These are phyloP conservation scores for Tothia fuscella DNA, from an alignment of 2,329 filamentous ascomycete species.

Conservation along the genomic window DNA sequence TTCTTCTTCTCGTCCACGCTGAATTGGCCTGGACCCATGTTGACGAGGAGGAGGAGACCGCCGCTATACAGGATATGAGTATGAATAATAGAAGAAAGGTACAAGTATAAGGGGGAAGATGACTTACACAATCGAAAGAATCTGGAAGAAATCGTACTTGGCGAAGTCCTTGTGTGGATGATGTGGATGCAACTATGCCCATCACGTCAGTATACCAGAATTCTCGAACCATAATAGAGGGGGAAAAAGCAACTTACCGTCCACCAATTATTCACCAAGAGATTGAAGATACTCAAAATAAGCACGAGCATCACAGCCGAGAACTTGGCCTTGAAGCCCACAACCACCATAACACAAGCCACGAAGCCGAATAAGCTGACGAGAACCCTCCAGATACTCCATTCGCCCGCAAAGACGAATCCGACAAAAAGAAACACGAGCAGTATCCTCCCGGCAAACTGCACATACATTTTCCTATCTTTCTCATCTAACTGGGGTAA, in stretches of 20 bases:
- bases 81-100: slow-evolving; percentile 9
- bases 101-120: slow-evolving; percentile 8
- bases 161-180: slow-evolving; percentile 99
- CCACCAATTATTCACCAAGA: slow-evolving; percentile 99
- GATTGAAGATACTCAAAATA: slow-evolving; percentile 90
- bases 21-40: slow-evolving; percentile 96
- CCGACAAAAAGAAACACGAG: slow-evolving; percentile 96
- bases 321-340: slow-evolving; percentile 99
- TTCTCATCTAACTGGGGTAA: slow-evolving; percentile 93
- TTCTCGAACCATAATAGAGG: not conserved
- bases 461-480: slow-evolving; percentile 99
- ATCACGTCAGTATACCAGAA: slow-evolving; percentile 12
- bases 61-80: slow-evolving; percentile 40
- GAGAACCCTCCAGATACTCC: slow-evolving; percentile 76
- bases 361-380: slow-evolving; percentile 78
- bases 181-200: slow-evolving; percentile 72
- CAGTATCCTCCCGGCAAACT: slow-evolving; percentile 87
- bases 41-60: slow-evolving; percentile 89
- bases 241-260: slow-evolving; percentile 54
- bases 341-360: slow-evolving; percentile 95
- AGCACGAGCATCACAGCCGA: slow-evolving; percentile 91
- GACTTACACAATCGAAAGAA: slow-evolving; percentile 83
- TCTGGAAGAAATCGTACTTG: slow-evolving; percentile 99
- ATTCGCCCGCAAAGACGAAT: slow-evolving; percentile 90
- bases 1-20: slow-evolving; percentile 99